phyloP scores from a whole-genome alignment of 768 basidiomycete species.

The Lentinus brumalis region DNA sequence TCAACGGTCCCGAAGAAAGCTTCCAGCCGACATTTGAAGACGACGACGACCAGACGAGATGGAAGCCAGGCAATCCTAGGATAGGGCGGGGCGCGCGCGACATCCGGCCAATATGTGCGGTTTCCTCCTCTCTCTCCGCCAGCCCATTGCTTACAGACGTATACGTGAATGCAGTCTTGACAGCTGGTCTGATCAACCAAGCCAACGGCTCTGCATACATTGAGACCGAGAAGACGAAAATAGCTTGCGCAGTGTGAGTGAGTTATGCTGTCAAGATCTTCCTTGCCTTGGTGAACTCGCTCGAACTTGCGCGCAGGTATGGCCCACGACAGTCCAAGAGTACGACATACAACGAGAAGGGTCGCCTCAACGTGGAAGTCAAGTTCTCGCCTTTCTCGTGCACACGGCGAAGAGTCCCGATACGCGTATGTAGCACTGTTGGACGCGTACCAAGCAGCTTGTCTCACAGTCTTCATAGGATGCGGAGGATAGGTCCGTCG shows the following conservation, averaged over 20 bases:
- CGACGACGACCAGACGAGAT: slow-evolving; percentile 28
- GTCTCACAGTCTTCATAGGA: slow-evolving; percentile 55
- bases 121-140: slow-evolving; percentile 3
- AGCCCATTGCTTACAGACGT: slow-evolving; percentile 12
- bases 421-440: slow-evolving; percentile 62
- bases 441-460: not conserved
- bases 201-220: slow-evolving; percentile 98
- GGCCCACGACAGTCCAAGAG: slow-evolving; percentile 86
- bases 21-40: slow-evolving; percentile 62
- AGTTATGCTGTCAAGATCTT: slow-evolving; percentile 16
- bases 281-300: not conserved
- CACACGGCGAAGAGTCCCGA: slow-evolving; percentile 71
- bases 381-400: slow-evolving; percentile 97
- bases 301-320: slow-evolving; percentile 49
- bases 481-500: slow-evolving; percentile 87
- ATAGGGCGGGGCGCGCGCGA: slow-evolving; percentile 57
- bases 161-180: slow-evolving; percentile 59
- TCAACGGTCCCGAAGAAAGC: slow-evolving; percentile 90
- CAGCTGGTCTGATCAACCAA: slow-evolving; percentile 87
- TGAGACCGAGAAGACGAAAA: slow-evolving; percentile 88
- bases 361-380: slow-evolving; percentile 90
- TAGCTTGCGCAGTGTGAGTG: slow-evolving; percentile 93
- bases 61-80: slow-evolving; percentile 43
- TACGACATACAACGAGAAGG: slow-evolving; percentile 80
- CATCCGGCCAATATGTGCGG: slow-evolving; percentile 85